A percentile compares a stretch with the other conserved stretches of the same genome.
These are phyloP conservation scores for Tricholomella constricta DNA, from an alignment of 768 basidiomycete species.

Conservation along the genomic window DNA sequence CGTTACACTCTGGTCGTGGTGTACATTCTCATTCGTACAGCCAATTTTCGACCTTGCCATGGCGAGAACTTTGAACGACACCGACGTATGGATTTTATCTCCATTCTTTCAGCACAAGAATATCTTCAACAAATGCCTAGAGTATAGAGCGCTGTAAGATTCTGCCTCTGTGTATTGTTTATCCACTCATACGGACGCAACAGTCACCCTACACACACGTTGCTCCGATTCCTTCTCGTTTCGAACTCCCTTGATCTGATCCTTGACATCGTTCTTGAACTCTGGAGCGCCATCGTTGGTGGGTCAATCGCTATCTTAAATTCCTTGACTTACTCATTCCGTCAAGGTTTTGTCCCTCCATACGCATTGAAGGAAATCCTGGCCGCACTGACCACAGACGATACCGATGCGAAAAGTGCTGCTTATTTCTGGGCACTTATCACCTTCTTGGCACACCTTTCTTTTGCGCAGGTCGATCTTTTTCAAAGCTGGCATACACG, in stretches of 20 bases:
- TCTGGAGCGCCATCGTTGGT: constrained; percentile 63
- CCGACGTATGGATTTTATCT: constrained; percentile 65
- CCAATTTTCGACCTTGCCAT: constrained; percentile 58
- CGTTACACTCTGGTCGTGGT: constrained; percentile 66
- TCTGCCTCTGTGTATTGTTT: constrained; percentile 1
- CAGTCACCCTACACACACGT: constrained; percentile 57
- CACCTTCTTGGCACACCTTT: constrained; percentile 62
- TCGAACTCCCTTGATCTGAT: constrained; percentile 74
- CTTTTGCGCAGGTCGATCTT: constrained; percentile 67
- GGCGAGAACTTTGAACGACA: constrained; percentile 48
- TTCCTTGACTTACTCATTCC: not conserved
- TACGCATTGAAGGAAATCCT: constrained; percentile 67
- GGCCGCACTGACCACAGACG: constrained; percentile 45
- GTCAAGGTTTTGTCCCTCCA: constrained; percentile 62
- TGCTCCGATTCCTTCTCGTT: constrained; percentile 61
- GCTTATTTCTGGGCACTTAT: constrained; percentile 64
- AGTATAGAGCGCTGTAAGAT: constrained; percentile 47
- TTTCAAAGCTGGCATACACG: constrained; percentile 68
- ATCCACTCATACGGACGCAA: not conserved
- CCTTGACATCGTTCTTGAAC: constrained; percentile 55
- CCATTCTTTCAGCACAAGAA: constrained; percentile 71
- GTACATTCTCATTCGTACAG: constrained; percentile 62
- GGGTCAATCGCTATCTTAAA: constrained; percentile 12
- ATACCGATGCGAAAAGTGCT: constrained; percentile 39
- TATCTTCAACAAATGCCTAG: constrained; percentile 62